Conservation (phyloP, 2,329 filamentous ascomycete species). For the Diaporthe destruens region DNA sequence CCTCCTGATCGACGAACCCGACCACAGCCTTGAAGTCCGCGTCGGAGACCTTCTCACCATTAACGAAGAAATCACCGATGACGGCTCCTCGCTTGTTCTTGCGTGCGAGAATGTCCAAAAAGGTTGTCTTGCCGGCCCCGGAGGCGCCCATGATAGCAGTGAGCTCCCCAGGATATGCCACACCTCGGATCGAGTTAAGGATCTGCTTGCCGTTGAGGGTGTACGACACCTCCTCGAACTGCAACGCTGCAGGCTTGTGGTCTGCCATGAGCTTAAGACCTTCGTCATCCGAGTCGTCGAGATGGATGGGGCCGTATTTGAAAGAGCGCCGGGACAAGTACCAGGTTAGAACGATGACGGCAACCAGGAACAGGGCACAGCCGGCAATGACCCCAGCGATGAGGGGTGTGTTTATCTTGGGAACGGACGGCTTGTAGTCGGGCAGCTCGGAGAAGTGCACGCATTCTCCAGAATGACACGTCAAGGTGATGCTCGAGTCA, state of each 20-base stretch:
- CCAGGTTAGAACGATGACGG: conserved; percentile 85
- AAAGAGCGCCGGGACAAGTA: conserved; percentile 83
- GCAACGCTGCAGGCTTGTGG: conserved; percentile 89
- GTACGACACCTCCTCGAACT: conserved; percentile 91
- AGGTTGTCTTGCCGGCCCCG: conserved; percentile 96
- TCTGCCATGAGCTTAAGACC: conserved; percentile 87
- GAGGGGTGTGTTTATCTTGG: conserved; percentile 95
- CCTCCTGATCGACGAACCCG: conserved; percentile 98
- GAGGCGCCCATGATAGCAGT: conserved; percentile 99
- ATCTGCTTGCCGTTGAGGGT: conserved; percentile 90
- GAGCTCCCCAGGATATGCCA: conserved; percentile 94
- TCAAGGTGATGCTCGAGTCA: conserved; percentile 87
- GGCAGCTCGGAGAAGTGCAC: conserved; percentile 93
- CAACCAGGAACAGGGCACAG: conserved; percentile 88
- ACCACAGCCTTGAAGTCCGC: conserved; percentile 90
- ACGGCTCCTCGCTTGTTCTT: conserved; percentile 94
- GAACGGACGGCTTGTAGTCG: conserved; percentile 88
- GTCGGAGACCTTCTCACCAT: conserved; percentile 89
- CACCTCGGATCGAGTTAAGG: conserved; percentile 81
- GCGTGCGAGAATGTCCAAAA: conserved; percentile 92
- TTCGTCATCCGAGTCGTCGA: conserved; percentile 94
- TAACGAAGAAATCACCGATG: conserved; percentile 88
- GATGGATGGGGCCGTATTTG: conserved; percentile 78
- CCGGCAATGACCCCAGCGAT: conserved; percentile 94
- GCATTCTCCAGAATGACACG: conserved; percentile 90